phyloP scores from a whole-genome alignment of 169 alveolate species.

The Toxoplasma gondii region DNA sequence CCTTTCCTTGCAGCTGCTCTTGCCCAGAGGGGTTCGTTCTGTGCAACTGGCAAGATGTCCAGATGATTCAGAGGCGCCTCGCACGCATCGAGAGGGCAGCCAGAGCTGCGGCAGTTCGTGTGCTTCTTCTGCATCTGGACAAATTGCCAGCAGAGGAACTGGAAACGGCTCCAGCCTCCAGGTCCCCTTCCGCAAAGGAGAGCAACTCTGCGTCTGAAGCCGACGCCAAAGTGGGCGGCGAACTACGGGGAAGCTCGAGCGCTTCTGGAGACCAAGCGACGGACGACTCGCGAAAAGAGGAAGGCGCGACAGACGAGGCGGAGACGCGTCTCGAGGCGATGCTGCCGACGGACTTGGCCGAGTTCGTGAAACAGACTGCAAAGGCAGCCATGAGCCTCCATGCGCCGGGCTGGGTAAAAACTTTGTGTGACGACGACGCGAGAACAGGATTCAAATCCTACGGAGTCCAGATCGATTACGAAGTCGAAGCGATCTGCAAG shows the following conservation, averaged over 20 bases:
- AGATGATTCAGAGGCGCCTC: background rate
- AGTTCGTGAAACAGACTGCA: background rate
- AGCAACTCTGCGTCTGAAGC: background rate
- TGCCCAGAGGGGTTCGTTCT: conserved; percentile 55
- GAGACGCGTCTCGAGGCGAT: background rate
- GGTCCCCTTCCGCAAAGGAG: background rate
- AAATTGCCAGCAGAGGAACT: background rate
- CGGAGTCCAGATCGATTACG: conserved; percentile 44
- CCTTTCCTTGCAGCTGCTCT: conserved; percentile 32
- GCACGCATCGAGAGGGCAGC: background rate
- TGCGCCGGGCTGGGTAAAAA: conserved; percentile 36
- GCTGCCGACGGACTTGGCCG: conserved; percentile 1
- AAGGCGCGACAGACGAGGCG: background rate
- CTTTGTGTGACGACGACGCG: conserved; percentile 20
- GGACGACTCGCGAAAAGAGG: too few relatives aligned
- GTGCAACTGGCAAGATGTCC: conserved; percentile 49
- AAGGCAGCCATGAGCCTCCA: background rate
- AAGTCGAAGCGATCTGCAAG: background rate
- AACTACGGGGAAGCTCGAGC: too few relatives aligned
- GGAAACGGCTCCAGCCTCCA: background rate
- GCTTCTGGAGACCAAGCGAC: too few relatives aligned
- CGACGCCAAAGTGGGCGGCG: too few relatives aligned
- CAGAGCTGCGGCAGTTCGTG: background rate
- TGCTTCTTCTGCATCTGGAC: background rate
- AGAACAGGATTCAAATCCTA: conserved; percentile 38